Base-by-base conservation (phyloP, 148 eudicot species). In the Fallopia convolvulus region DNA sequence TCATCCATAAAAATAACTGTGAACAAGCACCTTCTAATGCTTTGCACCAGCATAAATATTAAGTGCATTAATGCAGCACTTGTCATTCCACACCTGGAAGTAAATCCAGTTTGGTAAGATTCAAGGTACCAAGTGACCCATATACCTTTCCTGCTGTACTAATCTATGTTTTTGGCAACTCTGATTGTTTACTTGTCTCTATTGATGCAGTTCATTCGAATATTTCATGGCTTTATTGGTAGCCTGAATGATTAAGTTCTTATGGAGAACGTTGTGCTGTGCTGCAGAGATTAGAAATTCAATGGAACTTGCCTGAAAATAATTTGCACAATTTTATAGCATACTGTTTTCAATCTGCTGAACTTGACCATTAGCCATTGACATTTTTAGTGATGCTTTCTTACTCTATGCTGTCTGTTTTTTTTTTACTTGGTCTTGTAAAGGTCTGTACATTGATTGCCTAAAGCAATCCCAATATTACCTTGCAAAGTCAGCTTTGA, bases 401-500 rank as follows among this genome's bases (percentile, higher is more conserved):
- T 53, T 17, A 52, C 11, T 21, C 56, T 7, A 30, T 40, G 61
- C 46, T 17, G 6, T 75, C n/a, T 17, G 5, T 26, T 26, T 26
- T 36, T 56, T 39, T 3, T 42, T 49, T 21, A 20, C 65, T 1
- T 14, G 68, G 14, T 41, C 53, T 41, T 70, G 20, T 76, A 14
- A 36, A 40, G 8, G 32, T 20, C 58, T 44, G 47, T 39, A 48
- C n/a, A 55, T 70, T 74, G 75, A 76, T 68, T 90, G 87, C 96
- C 93, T 79, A 80, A 77, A 77, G 86, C 86, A 74, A 92, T 94
- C 82, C 97, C 90, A 76, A 89, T 72, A 76, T 88, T 94, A 21
- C 93, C 97, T 42, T 94, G 98, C 80, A 90, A 83, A 82, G 98
- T 94, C 78, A 94, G 92, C 85, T 94, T 94, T 84, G 87, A 94